Base-by-base conservation (phyloP, 2,329 filamentous ascomycete genomes). In the Trichoderma hamatum region DNA sequence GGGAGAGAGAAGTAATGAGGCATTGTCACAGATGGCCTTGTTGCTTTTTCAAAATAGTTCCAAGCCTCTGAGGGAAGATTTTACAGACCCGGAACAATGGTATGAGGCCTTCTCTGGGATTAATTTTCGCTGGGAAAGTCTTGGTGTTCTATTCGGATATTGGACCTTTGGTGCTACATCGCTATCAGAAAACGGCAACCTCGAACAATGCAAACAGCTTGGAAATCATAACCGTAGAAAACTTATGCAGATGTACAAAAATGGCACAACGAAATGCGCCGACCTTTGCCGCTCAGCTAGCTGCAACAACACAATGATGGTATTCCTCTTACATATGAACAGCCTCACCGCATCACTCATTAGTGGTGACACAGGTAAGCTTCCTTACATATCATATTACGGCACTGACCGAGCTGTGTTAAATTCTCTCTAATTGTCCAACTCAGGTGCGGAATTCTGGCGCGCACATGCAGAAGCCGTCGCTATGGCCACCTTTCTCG, bases 91-190 rank as follows among this genome's bases (percentile, higher is more conserved):
- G 0, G 70, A 78, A 2, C 72, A 73, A n/a, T 84, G 82, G 81
- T 71, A 79, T 0, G 73, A 72, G 2, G 79, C 82, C 46, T 81
- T 84, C 59, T 75, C 75, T 0, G 81, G 81, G 0, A 69, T 69
- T 0, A 78, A 78, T 19, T 73, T 82, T n/a, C 76, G 83, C 0
- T 84, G 82, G 83, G 82, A 84, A 65, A 78, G 79, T 0, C 67
- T 84, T 1, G 82, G 82, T 0, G 64, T 82, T 9, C 71, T 83
- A 1, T 84, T 58, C 54, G 56, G 52, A 10, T 70, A 56, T 39
- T 69, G 67, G 67, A 39, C 49, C 2, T 69, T 55, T 51, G 67
- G 67, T 3, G 36, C 60, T 16, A 24, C 61, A 1, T 49, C 39
- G 1, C 21, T 69, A 7, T 36, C 36, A 14, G 60, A 69, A 24